Conservation (phyloP, 257 asterid species). For the Misopates orontium region DNA sequence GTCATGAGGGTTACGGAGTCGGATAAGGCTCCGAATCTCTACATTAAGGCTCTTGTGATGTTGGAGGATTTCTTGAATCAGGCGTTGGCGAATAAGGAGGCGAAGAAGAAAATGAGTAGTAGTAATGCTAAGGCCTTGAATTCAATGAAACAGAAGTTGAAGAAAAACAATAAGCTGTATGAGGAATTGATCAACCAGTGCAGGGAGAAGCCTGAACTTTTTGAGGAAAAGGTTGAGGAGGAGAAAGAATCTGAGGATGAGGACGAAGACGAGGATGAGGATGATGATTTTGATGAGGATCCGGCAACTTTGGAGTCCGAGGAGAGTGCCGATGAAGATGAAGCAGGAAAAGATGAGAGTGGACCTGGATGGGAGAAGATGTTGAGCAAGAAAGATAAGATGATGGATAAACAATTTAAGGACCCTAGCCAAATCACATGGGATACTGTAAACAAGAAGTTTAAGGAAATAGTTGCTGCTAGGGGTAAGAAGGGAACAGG, state of each 20-base stretch:
- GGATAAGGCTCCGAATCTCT: slow-evolving; percentile 65
- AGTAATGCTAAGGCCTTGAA: slow-evolving; percentile 94
- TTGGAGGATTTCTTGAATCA: slow-evolving; percentile 80
- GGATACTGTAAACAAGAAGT: slow-evolving; percentile 91
- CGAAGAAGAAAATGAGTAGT: slow-evolving; percentile 95
- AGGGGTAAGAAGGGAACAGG: slow-evolving; percentile 97
- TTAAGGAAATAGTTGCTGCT: slow-evolving; percentile 84
- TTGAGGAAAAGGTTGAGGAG: slow-evolving; percentile 64
- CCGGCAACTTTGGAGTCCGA: slow-evolving; percentile 40
- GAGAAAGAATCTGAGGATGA: slow-evolving; percentile 66
- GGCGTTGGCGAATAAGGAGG: slow-evolving; percentile 87
- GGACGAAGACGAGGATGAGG: slow-evolving; percentile 55
- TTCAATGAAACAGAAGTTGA: slow-evolving; percentile 90
- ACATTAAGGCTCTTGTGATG: slow-evolving; percentile 90
- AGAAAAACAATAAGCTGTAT: slow-evolving; percentile 78
- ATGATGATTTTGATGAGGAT: slow-evolving; percentile 45
- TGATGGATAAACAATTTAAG: slow-evolving; percentile 86
- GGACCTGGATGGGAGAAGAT: slow-evolving; percentile 77
- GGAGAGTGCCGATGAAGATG: slow-evolving; percentile 56
- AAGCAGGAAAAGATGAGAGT: slow-evolving; percentile 34
- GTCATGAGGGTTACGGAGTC: slow-evolving; percentile 82
- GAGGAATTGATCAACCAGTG: slow-evolving; percentile 77
- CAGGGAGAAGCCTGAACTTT: slow-evolving; percentile 82
- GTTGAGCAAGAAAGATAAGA: slow-evolving; percentile 87
- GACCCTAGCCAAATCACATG: slow-evolving; percentile 91